Evolutionary conservation across 805 yeast genomes (phyloP).

Genomic region (Lachancea sp.): DNA sequence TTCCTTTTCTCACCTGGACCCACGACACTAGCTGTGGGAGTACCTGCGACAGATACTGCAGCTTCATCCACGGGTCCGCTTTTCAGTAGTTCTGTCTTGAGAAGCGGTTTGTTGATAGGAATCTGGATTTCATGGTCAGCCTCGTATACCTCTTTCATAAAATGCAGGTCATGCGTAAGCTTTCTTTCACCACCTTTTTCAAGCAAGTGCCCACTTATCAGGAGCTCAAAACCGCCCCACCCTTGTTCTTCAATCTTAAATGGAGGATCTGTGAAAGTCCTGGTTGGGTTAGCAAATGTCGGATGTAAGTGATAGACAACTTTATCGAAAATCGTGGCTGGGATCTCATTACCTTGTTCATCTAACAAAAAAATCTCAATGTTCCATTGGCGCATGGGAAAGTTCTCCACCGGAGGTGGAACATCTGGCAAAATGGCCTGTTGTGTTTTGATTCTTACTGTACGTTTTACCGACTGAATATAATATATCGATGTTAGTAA

Average conservation of each 20-base stretch:
- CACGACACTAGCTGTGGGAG: constrained; percentile 18
- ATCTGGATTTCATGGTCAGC: constrained; percentile 72
- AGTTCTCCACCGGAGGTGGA: constrained; percentile 81
- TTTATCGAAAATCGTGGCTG: constrained; percentile 84
- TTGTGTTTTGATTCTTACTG: constrained; percentile 77
- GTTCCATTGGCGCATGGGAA: constrained; percentile 93
- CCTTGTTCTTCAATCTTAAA: constrained; percentile 88
- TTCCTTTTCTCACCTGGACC: constrained; percentile 30
- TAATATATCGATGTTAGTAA: constrained; percentile 1
- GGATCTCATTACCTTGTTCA: constrained; percentile 71
- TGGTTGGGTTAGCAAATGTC: constrained; percentile 83
- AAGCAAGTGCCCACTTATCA: constrained; percentile 64
- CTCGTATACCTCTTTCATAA: constrained; percentile 66
- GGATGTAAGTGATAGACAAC: constrained; percentile 94
- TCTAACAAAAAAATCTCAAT: constrained; percentile 71
- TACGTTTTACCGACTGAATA: constrained; percentile 60
- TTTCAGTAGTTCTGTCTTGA: constrained; percentile 68
- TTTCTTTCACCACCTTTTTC: constrained; percentile 89
- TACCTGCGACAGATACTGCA: constrained; percentile 13
- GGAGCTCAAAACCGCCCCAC: constrained; percentile 96
- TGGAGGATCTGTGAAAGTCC: constrained; percentile 76
- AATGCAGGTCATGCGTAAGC: constrained; percentile 83
- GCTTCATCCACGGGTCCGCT: constrained; percentile 72
- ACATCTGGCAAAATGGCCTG: constrained; percentile 77
- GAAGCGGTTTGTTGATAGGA: constrained; percentile 67